Evolutionary conservation across 305 asterid genomes (phyloP), one percentile per base, ranked within the genome.

Genomic region (Ilex paraguariensis): DNA sequence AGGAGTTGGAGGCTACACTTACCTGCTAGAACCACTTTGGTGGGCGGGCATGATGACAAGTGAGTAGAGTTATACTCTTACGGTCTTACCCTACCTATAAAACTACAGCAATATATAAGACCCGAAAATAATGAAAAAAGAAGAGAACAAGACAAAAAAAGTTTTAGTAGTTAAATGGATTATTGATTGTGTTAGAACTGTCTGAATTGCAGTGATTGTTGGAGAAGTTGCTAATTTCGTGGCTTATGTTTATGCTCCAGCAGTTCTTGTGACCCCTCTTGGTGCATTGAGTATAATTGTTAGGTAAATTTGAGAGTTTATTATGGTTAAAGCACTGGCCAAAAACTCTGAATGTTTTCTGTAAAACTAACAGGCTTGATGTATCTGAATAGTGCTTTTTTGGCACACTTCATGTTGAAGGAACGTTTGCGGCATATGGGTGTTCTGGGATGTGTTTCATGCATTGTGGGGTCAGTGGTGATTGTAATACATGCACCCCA

Each of bases 41-140:
- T 90, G 97, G 97, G 85, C 87, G 1, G 97, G 97, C 80, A 87
- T 90, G 97, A 78, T 77, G 63, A 79, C 91, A 15, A 84, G 97
- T 90, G 66, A 85, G 95, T 75, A 52, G 21, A 40, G 13, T 45
- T 56, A 59, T 13, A 0, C 59, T 6, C 5, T 9, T 13, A 8
- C 3, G 39, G 6, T 55, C 0, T 55, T 31, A 3, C 59, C 31
- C 32, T 52, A 15, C 13, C 16, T 17, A 31, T 13, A 17, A 55
- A 5, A 55, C 56, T 0, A 16, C 28, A 10, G 56, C 28, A 13
- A 13, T 6, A 13, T 52, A 52, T 52, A 16, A 10, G 16, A 52
- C 8, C 56, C 13, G 13, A 52, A 10, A 9, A 7, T 52, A 9
- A 9, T 16, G n/a, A 1, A 28, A 8, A 46, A 46, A 46, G 16